Evolutionary conservation across 352 stramenopile genomes (phyloP), one percentile per base, ranked within the genome.

Genomic region (Globisporangium lucens): DNA sequence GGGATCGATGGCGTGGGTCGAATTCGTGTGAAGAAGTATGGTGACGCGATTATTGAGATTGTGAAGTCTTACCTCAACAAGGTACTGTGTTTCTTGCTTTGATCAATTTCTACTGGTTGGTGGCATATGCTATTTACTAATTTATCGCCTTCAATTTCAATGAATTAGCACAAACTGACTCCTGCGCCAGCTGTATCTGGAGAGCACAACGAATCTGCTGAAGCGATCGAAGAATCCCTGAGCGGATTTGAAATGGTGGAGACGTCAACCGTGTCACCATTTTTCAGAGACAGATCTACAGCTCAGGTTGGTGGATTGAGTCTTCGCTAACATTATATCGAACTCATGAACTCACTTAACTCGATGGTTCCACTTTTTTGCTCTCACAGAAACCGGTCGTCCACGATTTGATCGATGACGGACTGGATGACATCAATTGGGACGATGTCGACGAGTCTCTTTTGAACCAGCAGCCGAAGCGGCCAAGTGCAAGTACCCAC

Each of bases 11-110:
- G 88, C 51, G 77, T 96, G 13, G 88, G 88, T 52, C 80, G 83
- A 6, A 94, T 85, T 72, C 88, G 88, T 15, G 83, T 93, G 22
- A 93, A 94, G 65, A 96, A 96, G 60, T 96, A 91, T 68, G 88
- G 88, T 24, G 77, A 88, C 30, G 74, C 88, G 27, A 94, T 96
- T 72, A 91, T 96, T 35, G 73, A 88, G 8, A 93, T 96, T 43
- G 86, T 96, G 41, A 83, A 91, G 64, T 80, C 69, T 5, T 93
- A 94, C 63, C 69, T 96, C 33, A 71, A 71, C 69, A 94, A 93
- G 82, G 87, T 93, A 67, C 12, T 46, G 7, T 60, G 7, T 35
- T 10, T 60, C 20, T 7, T 3, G 22, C 15, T n/a, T 9, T 46
- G 6, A 5, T 46, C 17, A 20, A 13, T 5, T 20, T 49, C 13